Conservation (phyloP, 768 basidiomycete genomes). For the Leccinum subtestaceum region DNA sequence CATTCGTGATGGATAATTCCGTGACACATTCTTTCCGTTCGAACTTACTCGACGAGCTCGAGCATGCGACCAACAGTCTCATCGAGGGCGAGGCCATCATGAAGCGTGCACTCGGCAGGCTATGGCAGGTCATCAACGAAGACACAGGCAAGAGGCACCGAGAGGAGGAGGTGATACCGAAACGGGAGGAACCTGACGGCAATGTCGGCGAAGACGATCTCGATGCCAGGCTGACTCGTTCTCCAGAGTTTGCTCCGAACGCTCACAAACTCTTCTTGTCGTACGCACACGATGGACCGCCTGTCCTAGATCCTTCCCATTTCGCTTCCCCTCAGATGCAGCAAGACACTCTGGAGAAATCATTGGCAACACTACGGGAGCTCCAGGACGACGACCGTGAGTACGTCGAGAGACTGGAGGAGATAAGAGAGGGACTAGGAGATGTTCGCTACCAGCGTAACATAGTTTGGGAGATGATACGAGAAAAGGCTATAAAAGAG, state of each 20-base stretch:
- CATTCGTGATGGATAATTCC: slow-evolving; percentile 83
- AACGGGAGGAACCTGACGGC: slow-evolving; percentile 68
- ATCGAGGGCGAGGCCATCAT: slow-evolving; percentile 80
- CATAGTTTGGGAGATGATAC: slow-evolving; percentile 72
- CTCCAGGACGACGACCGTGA: slow-evolving; percentile 85
- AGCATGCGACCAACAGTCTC: slow-evolving; percentile 76
- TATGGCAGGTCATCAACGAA: slow-evolving; percentile 82
- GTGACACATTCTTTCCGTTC: slow-evolving; percentile 84
- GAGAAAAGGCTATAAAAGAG: slow-evolving; percentile 71
- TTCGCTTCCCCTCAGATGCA: slow-evolving; percentile 67
- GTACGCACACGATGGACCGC: slow-evolving; percentile 42
- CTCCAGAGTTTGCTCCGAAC: slow-evolving; percentile 64
- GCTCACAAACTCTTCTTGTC: slow-evolving; percentile 68
- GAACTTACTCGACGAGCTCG: slow-evolving; percentile 71
- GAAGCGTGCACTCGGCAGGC: slow-evolving; percentile 68
- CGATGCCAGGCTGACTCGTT: slow-evolving; percentile 49
- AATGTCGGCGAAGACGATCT: slow-evolving; percentile 39
- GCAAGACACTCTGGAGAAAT: slow-evolving; percentile 69
- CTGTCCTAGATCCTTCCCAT: slow-evolving; percentile 57
- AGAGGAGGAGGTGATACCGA: slow-evolving; percentile 51
- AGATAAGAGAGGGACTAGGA: slow-evolving; percentile 79
- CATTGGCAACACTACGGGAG: slow-evolving; percentile 69
- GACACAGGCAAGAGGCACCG: slow-evolving; percentile 45
- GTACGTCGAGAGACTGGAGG: slow-evolving; percentile 80
- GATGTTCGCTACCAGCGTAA: slow-evolving; percentile 70